Conservation (phyloP, 768 basidiomycete species). For the Cystobasidium onofrii region DNA sequence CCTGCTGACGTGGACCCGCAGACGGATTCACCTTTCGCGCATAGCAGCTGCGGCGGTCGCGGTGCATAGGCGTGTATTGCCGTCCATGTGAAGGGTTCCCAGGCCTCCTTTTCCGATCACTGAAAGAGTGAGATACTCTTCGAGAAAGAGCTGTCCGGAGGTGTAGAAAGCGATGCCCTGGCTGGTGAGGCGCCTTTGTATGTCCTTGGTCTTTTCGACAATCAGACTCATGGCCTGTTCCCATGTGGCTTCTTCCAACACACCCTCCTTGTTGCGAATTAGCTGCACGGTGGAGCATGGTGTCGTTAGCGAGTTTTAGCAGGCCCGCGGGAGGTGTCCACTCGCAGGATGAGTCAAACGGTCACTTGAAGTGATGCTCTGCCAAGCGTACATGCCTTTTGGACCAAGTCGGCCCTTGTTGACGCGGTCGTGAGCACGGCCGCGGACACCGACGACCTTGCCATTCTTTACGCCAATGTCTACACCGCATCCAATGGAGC, state of each 20-base stretch:
- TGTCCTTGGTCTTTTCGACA: conserved; percentile 36
- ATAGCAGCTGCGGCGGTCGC: conserved; percentile 39
- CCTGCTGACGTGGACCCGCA: too few species aligned
- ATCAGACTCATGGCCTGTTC: conserved; percentile 39
- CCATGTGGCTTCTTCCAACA: conserved; percentile 37
- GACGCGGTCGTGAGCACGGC: conserved; percentile 35
- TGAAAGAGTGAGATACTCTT: conserved; percentile 41
- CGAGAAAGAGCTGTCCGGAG: conserved; percentile 39
- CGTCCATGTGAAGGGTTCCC: conserved; percentile 39
- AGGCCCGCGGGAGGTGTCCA: too few species aligned
- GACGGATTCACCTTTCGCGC: conserved; percentile 28
- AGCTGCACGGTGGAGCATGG: conserved; percentile 29
- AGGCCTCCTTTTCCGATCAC: conserved; percentile 36
- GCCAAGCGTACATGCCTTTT: conserved; percentile 39
- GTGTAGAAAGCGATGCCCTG: conserved; percentile 41
- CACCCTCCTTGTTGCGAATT: conserved; percentile 36
- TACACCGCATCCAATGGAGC: conserved; percentile 35
- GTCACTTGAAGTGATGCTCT: conserved; percentile 32
- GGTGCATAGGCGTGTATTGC: conserved; percentile 40
- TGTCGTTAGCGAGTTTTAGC: background rate
- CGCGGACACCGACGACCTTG: conserved; percentile 37
- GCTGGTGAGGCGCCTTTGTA: conserved; percentile 36
- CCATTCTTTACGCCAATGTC: conserved; percentile 39
- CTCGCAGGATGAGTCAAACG: conserved; percentile 36
- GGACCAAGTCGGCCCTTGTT: conserved; percentile 40